Conservation (phyloP, 768 basidiomycete genomes). For the Lactarius sp. region DNA sequence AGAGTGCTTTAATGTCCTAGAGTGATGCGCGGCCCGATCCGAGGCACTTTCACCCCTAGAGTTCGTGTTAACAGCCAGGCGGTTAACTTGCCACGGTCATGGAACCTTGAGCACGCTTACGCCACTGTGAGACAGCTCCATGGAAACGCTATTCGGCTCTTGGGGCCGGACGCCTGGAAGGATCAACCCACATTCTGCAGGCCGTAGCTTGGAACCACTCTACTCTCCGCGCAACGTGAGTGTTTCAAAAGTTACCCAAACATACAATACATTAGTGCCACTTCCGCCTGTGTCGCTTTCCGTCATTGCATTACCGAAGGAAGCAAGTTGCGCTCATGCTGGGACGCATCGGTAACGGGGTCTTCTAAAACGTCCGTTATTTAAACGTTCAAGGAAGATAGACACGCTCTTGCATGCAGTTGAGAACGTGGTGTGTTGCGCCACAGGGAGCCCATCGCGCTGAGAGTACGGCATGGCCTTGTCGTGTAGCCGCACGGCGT, state of each 20-base stretch:
- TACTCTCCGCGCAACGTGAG: not conserved
- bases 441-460: conserved; percentile 3
- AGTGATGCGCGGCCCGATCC: not conserved
- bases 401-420: not conserved
- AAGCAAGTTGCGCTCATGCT: not conserved
- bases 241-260: too few species aligned
- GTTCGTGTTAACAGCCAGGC: conserved; percentile 11
- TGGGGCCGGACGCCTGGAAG: not conserved
- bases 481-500: not conserved
- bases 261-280: too few species aligned
- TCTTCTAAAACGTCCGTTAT: conserved; percentile 3
- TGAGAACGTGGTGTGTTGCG: not conserved
- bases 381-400: conserved; percentile 5
- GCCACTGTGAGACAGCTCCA: not conserved
- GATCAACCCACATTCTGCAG: not conserved
- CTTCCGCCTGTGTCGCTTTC: not conserved
- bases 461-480: not conserved
- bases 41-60: not conserved
- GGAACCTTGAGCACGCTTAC: not conserved
- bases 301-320: not conserved
- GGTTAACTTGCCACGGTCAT: not conserved
- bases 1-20: too few species aligned
- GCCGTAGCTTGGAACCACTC: not conserved
- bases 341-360: not conserved
- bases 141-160: not conserved